Conservation (phyloP, 208 protist species). For the Acanthamoeba royreba region DNA sequence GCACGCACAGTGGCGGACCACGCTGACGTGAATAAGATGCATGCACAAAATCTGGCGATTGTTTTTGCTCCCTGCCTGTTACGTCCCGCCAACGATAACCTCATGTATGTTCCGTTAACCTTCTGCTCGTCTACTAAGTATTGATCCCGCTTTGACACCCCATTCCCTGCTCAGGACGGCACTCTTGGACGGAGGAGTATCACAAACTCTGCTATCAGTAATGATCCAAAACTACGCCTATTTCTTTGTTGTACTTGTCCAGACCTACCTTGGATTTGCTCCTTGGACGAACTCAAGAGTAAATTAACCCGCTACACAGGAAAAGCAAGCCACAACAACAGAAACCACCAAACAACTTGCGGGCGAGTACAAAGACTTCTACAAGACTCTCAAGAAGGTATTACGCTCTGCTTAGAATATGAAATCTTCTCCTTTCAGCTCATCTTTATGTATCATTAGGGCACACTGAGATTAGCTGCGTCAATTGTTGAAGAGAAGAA, state of each 20-base stretch:
- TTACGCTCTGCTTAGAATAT: background rate
- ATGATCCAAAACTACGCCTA: background rate
- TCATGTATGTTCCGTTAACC: background rate
- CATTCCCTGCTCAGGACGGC: too few species aligned
- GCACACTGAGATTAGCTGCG: background rate
- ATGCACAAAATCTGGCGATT: background rate
- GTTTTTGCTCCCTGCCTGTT: background rate
- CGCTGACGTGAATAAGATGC: background rate
- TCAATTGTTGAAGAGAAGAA: background rate
- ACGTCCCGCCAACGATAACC: background rate
- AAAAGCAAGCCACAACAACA: background rate
- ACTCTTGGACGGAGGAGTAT: background rate
- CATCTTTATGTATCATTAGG: too few species aligned
- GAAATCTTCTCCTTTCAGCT: background rate
- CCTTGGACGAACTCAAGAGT: background rate
- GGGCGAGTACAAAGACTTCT: background rate
- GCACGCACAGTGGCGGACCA: background rate
- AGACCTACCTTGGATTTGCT: background rate
- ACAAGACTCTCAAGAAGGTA: background rate
- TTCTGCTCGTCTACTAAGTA: background rate
- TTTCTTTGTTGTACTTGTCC: background rate
- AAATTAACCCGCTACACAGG: background rate
- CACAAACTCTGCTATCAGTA: background rate
- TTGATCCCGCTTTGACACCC: too few species aligned
- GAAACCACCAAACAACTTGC: background rate